A percentile compares a stretch with the other conserved stretches of the same genome.
Evolutionary conservation across 2,329 filamentous ascomycete species (phyloP).

Genomic region (Fonsecaea nubica): DNA sequence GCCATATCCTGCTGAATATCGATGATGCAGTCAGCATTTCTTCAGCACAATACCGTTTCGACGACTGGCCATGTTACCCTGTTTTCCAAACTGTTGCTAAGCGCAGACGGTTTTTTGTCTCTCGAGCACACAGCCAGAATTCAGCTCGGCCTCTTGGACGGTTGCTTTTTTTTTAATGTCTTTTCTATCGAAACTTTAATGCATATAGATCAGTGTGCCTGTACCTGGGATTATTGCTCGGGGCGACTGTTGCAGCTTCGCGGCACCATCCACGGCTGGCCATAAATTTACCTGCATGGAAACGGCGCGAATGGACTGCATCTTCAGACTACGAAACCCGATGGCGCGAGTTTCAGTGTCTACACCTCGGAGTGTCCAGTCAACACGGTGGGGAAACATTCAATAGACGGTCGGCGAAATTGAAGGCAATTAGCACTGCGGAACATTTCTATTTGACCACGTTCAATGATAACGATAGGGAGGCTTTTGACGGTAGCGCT

Average conservation of each 20-base stretch:
- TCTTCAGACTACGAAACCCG: constrained; percentile 13
- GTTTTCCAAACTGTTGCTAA: not conserved
- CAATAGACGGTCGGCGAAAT: constrained; percentile 5
- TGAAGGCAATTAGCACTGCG: not conserved
- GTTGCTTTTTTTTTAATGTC: not conserved
- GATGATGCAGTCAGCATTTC: not conserved
- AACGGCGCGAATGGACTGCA: constrained; percentile 27
- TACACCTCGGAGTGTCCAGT: not conserved
- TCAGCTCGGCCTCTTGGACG: not conserved
- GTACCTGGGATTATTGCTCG: not conserved
- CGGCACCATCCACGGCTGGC: not conserved
- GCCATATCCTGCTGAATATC: constrained; percentile 10
- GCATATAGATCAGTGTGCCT: constrained; percentile 25
- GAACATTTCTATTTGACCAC: constrained; percentile 10
- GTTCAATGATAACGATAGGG: constrained; percentile 9
- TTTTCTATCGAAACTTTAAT: constrained; percentile 15
- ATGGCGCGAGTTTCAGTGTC: not conserved
- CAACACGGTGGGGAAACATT: constrained; percentile 8
- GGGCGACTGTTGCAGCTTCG: not conserved
- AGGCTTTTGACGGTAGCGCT: constrained; percentile 5
- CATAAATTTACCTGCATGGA: constrained; percentile 20
- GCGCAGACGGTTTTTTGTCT: not conserved
- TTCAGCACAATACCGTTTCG: not conserved
- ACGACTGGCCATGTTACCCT: not conserved
- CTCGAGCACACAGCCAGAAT: not conserved